Percentiles rank a stretch among this genome's conserved stretches.
Conservation (phyloP, 805 yeast species). For the Candida silvatica region DNA sequence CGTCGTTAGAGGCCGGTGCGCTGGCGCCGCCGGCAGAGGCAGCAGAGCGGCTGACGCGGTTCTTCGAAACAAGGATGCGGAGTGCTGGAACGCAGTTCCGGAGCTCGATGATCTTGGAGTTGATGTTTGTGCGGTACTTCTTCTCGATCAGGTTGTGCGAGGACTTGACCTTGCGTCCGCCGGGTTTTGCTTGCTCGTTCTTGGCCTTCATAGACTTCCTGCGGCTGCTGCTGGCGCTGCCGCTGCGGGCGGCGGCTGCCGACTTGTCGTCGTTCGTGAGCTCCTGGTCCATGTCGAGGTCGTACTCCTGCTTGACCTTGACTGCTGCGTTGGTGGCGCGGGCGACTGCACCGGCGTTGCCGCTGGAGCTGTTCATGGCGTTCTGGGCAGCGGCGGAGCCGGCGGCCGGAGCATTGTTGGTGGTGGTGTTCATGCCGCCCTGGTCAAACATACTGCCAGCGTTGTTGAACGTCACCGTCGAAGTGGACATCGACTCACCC, state of each 20-base stretch:
- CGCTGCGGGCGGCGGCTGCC: not conserved
- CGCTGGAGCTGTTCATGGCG: not conserved
- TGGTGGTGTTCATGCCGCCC: constrained; percentile 1
- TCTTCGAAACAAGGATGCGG: constrained; percentile 33
- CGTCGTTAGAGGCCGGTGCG: constrained; percentile 17
- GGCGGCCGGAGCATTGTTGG: not conserved
- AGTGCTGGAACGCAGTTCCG: constrained; percentile 77
- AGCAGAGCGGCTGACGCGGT: constrained; percentile 11
- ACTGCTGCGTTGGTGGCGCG: not conserved
- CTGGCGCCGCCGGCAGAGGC: constrained; percentile 12
- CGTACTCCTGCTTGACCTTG: not conserved
- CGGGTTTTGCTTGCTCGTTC: constrained; percentile 7
- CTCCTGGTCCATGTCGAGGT: not conserved
- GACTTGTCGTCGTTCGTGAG: not conserved
- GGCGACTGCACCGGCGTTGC: not conserved
- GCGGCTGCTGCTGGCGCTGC: not conserved
- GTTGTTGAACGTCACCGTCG: constrained; percentile 20
- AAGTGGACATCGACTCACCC: constrained; percentile 21
- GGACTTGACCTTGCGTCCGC: constrained; percentile 41
- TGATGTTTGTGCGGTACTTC: constrained; percentile 73
- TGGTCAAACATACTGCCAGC: too few species aligned
- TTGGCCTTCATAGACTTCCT: constrained; percentile 5
- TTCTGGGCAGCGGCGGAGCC: not conserved
- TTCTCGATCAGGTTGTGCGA: constrained; percentile 80
- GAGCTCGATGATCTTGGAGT: constrained; percentile 61